phyloP scores from a whole-genome alignment of 257 asterid genomes.

The Galeopsis tetrahit region DNA sequence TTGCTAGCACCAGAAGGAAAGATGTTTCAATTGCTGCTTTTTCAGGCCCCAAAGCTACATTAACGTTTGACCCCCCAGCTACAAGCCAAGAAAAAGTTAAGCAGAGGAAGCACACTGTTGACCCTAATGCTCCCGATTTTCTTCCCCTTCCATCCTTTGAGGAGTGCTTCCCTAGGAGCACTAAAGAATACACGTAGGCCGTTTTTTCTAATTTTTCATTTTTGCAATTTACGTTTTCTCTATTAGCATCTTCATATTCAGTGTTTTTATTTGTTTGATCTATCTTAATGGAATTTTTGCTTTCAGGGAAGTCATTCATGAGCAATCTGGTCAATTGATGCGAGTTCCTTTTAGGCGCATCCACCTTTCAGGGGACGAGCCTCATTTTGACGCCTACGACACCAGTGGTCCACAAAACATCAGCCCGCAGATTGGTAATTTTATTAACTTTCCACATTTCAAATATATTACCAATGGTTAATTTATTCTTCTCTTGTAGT shows the following conservation, averaged over 20 bases:
- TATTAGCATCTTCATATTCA: constrained; percentile 20
- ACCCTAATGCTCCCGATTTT: constrained; percentile 90
- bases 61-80: constrained; percentile 77
- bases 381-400: constrained; percentile 95
- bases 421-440: constrained; percentile 68
- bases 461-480: constrained; percentile 4
- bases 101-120: constrained; percentile 79
- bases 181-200: constrained; percentile 74
- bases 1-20: constrained; percentile 37
- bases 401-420: constrained; percentile 95
- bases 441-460: constrained; percentile 3
- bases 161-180: constrained; percentile 95
- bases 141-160: constrained; percentile 91
- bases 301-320: constrained; percentile 84
- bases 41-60: constrained; percentile 60
- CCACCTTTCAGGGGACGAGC: constrained; percentile 82
- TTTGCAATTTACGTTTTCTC: background rate
- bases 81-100: constrained; percentile 55
- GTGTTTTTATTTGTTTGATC: background rate
- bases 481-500: background rate
- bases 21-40: constrained; percentile 37
- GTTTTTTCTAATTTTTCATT: constrained; percentile 11
- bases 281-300: constrained; percentile 26
- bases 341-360: constrained; percentile 89
- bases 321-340: constrained; percentile 76